phyloP scores from a whole-genome alignment of 1,284 basidiomycete species.

The Cerrena zonata region DNA sequence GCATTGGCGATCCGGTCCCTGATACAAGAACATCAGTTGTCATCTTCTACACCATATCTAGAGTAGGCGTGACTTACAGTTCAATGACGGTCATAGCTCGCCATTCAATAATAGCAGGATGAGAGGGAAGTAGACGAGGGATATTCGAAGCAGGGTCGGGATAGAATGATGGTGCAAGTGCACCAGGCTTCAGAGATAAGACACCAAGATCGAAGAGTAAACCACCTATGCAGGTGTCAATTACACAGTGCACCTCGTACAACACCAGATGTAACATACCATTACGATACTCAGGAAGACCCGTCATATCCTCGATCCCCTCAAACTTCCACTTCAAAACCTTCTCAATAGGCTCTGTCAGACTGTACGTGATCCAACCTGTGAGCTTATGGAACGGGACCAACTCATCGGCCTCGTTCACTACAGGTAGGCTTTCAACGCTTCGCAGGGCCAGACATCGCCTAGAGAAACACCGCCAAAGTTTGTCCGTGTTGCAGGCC shows the following conservation, averaged over 20 bases:
- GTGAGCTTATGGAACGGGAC: slow-evolving; percentile 96
- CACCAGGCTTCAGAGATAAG: slow-evolving; percentile 52
- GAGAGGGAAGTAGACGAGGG: slow-evolving; percentile 63
- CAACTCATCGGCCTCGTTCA: slow-evolving; percentile 55
- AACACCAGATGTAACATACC: slow-evolving; percentile 38
- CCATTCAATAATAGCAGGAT: slow-evolving; percentile 93
- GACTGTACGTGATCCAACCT: slow-evolving; percentile 86
- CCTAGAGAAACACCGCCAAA: slow-evolving; percentile 69
- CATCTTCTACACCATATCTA: too few relatives aligned
- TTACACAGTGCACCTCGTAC: too few relatives aligned
- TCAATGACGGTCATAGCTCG: slow-evolving; percentile 89
- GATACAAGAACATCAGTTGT: slow-evolving; percentile 5
- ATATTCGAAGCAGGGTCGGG: slow-evolving; percentile 47
- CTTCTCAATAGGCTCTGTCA: slow-evolving; percentile 78
- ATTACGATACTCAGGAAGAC: slow-evolving; percentile 85
- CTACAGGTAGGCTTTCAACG: slow-evolving; percentile 37
- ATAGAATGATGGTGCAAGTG: slow-evolving; percentile 37
- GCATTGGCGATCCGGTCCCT: slow-evolving; percentile 78
- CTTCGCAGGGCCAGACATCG: slow-evolving; percentile 83
- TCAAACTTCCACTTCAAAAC: slow-evolving; percentile 73
- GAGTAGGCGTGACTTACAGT: slow-evolving; percentile 75
- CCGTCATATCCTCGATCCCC: slow-evolving; percentile 75
- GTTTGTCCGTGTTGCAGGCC: slow-evolving; percentile 75
- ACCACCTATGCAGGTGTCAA: slow-evolving; percentile 51
- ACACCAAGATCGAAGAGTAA: slow-evolving; percentile 82